Evolutionary conservation across 805 yeast genomes (phyloP).

Genomic region (Suhomyces sp.): DNA sequence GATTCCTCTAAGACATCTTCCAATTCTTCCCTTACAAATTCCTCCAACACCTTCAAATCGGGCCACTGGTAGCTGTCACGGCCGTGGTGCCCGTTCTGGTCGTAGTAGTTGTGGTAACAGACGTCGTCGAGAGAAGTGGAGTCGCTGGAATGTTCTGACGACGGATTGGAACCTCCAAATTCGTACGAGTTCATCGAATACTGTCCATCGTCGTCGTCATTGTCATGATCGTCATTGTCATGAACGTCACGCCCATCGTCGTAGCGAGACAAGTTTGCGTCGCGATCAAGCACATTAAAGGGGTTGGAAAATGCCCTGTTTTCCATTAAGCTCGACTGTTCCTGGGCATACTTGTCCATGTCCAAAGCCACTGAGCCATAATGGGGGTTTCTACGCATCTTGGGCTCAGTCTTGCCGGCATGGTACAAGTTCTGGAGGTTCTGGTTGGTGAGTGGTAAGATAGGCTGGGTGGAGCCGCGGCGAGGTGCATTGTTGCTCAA

Average conservation of each 20-base stretch:
- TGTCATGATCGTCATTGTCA: slow-evolving; percentile 10
- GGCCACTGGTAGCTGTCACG: slow-evolving; percentile 63
- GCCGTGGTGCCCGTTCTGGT: slow-evolving; percentile 23
- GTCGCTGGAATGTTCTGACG: slow-evolving; percentile 57
- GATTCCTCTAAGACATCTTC: slow-evolving; percentile 27
- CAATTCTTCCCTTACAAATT: slow-evolving; percentile 70
- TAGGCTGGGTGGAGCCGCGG: slow-evolving; percentile 1
- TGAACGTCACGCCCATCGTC: slow-evolving; percentile 8
- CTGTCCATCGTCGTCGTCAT: slow-evolving; percentile 14
- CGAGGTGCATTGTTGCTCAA: neutral
- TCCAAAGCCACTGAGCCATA: slow-evolving; percentile 32
- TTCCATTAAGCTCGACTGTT: slow-evolving; percentile 23
- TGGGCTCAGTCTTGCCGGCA: neutral
- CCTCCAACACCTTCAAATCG: slow-evolving; percentile 70
- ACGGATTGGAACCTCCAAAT: slow-evolving; percentile 59
- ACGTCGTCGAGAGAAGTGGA: slow-evolving; percentile 87
- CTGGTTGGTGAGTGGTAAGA: slow-evolving; percentile 36
- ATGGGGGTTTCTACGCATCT: slow-evolving; percentile 6
- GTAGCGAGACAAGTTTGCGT: slow-evolving; percentile 6
- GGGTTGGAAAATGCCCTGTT: slow-evolving; percentile 12
- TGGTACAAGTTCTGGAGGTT: slow-evolving; percentile 30
- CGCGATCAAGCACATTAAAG: slow-evolving; percentile 6
- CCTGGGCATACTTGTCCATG: slow-evolving; percentile 38
- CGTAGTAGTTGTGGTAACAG: slow-evolving; percentile 76
- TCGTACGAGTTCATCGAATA: slow-evolving; percentile 27